phyloP scores from a whole-genome alignment of 768 basidiomycete species.

The Termitomyces sp. region DNA sequence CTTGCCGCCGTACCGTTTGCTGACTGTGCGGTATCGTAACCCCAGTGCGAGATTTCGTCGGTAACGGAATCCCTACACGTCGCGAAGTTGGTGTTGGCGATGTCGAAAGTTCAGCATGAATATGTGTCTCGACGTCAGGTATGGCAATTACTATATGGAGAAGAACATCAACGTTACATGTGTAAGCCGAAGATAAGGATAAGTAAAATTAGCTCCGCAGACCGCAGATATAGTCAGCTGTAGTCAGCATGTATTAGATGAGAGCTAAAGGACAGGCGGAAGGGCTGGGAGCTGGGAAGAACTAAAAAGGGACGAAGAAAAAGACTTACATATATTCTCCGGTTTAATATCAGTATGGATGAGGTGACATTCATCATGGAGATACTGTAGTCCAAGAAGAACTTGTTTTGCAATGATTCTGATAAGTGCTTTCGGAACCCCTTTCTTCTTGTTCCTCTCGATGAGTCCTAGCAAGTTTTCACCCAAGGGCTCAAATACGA shows the following conservation, averaged over 20 bases:
- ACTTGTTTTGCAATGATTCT: constrained; percentile 85
- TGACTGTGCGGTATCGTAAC: constrained; percentile 56
- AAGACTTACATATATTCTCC: constrained; percentile 82
- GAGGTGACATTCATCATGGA: constrained; percentile 88
- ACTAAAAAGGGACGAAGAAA: constrained; percentile 6
- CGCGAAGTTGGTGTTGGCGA: constrained; percentile 73
- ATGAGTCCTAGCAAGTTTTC: constrained; percentile 73
- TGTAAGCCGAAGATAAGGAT: constrained; percentile 20
- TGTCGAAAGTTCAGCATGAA: constrained; percentile 57
- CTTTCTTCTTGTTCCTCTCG: constrained; percentile 75
- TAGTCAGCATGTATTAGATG: constrained; percentile 13
- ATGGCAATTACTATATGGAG: constrained; percentile 68
- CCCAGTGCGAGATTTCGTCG: constrained; percentile 55
- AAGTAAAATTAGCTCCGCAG: constrained; percentile 21
- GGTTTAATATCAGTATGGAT: constrained; percentile 95
- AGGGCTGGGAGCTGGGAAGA: constrained; percentile 2
- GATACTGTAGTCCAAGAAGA: constrained; percentile 82
- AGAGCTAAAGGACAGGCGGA: constrained; percentile 8
- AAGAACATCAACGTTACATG: constrained; percentile 17
- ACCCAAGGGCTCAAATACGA: constrained; percentile 84
- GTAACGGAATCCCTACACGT: constrained; percentile 73
- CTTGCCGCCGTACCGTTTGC: constrained; percentile 49
- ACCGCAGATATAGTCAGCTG: neutral
- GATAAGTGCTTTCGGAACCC: constrained; percentile 76
- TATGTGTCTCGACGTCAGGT: constrained; percentile 74